Conservation (phyloP, 1,284 basidiomycete species). For the Cerioporus squamosus region DNA sequence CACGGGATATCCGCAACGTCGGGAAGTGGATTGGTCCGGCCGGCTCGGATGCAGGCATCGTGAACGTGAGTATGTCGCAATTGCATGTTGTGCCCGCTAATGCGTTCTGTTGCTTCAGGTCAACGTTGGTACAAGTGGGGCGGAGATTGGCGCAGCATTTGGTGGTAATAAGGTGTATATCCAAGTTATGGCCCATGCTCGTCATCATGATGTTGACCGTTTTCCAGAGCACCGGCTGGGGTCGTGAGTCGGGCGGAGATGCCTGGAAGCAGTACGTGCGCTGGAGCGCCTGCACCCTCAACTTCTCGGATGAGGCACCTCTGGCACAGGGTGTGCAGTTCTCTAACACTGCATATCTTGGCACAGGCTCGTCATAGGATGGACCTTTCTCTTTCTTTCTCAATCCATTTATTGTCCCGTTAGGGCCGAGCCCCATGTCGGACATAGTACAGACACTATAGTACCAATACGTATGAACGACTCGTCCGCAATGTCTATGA, state of each 20-base stretch:
- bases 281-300: constrained; percentile 91
- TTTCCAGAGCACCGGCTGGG: constrained; percentile 83
- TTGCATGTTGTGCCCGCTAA: constrained; percentile 4
- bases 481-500: no score
- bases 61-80: constrained; percentile 59
- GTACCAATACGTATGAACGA: no score
- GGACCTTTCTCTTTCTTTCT: no score
- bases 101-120: constrained; percentile 50
- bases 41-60: constrained; percentile 87
- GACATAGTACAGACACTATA: no score
- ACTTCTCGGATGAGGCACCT: constrained; percentile 88
- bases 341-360: constrained; percentile 33
- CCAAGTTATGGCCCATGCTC: not conserved
- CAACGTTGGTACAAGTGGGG: constrained; percentile 92
- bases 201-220: constrained; percentile 2
- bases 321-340: constrained; percentile 94
- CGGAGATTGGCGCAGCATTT: constrained; percentile 92
- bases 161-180: constrained; percentile 87
- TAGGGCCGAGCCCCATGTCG: no score
- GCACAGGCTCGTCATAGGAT: no score
- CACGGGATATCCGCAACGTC: constrained; percentile 78
- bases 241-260: constrained; percentile 95
- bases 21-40: constrained; percentile 92
- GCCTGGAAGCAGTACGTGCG: constrained; percentile 95
- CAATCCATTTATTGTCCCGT: no score